A percentile compares a stretch with the other conserved stretches of the same genome.
Evolutionary conservation across 306 rosid genomes (phyloP).

Genomic region (Styphnolobium japonicum): DNA sequence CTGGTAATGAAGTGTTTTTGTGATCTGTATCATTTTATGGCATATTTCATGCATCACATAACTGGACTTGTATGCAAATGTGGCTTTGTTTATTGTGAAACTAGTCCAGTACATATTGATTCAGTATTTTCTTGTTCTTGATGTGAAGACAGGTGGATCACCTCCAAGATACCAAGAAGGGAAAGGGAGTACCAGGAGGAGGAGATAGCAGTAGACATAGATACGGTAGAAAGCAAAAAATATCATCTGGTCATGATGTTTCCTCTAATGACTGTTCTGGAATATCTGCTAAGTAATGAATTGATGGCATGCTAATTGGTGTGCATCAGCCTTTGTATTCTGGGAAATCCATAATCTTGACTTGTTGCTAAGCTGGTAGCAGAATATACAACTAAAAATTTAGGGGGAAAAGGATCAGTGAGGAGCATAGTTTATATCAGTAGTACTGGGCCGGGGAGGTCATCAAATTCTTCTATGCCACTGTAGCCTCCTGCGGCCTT

Average conservation of each 20-base stretch:
- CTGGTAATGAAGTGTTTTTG: background rate
- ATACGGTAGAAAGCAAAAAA: conserved; percentile 45
- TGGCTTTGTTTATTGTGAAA: background rate
- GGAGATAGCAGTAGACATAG: conserved; percentile 39
- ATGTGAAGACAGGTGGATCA: conserved; percentile 53
- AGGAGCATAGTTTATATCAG: background rate
- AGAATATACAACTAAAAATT: background rate
- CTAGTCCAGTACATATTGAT: background rate
- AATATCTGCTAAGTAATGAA: conserved; percentile 38
- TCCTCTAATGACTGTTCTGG: conserved; percentile 40
- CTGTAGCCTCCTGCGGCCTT: background rate
- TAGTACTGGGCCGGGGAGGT: background rate
- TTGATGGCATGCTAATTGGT: background rate
- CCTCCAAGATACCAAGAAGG: conserved; percentile 37
- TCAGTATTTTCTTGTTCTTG: background rate
- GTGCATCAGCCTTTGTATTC: conserved; percentile 4
- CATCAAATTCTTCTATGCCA: background rate
- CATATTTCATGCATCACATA: background rate
- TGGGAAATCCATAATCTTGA: background rate
- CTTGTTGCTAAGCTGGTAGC: background rate
- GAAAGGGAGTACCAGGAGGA: conserved; percentile 44
- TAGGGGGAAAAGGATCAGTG: background rate
- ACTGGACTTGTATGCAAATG: background rate
- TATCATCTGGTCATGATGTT: conserved; percentile 45
- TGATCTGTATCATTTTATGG: background rate